Evolutionary conservation across 805 yeast species (phyloP), one percentile per base, ranked within the genome.

Genomic region (Phaffomyces opuntiae): DNA sequence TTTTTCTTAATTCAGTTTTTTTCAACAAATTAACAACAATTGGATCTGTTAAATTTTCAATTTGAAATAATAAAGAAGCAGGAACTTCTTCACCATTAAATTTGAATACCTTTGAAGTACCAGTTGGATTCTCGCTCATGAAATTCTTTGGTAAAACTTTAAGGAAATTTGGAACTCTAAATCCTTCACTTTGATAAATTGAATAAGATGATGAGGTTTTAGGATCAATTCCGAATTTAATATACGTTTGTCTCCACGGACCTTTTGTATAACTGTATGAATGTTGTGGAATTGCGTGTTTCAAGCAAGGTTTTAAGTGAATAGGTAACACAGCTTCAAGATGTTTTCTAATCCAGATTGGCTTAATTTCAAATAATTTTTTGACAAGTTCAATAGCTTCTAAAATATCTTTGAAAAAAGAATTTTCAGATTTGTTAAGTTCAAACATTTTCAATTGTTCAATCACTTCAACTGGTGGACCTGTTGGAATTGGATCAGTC

Each of bases 191-290:
- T 65, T 93, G 99, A 60, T 79, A 88, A 32, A 63, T 64, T 48
- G 86, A 81, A 53, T 71, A 81, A 12, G 68, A 60, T 1, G 65
- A 55, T 40, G 83, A 79, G 2, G 64, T 54, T 37, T 76, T 67
- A 0, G 98, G 97, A 63, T 91, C 87, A 36, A 81, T 71, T 1
- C 96, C 97, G 53, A 81, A 79, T 52, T 69, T 75, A 39, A 89
- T 80, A 60, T 83, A 88, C 11, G 93, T 78, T 49, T 87, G 88
- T 55, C 98, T 74, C 96, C 96, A 93, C 0, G 98, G 99, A 0
- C 99, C 99, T 57, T 84, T 85, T 34, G 84, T 79, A 60, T 81
- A 85, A 37, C 87, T 75, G 60, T 80, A 93, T 0, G 96, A 75
- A 0, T 88, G 84, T 60, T 86, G 83, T 0, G 98, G 96, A 42